Base-by-base conservation (phyloP, 495 filamentous ascomycete genomes). In the Neurospora sublineolata region DNA sequence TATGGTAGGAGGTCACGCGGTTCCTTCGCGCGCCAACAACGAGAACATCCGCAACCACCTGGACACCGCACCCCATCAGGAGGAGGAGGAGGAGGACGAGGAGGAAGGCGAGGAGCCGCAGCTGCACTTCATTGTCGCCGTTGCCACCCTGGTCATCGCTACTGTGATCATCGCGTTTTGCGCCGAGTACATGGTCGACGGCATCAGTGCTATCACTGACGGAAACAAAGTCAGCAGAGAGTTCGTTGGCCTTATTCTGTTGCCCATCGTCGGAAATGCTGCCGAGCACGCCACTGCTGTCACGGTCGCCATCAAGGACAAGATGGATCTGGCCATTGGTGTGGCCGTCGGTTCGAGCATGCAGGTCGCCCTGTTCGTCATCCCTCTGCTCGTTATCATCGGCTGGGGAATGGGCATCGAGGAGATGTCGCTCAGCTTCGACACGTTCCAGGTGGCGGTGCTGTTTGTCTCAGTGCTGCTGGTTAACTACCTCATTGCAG, bases 181-280 rank as follows among this genome's bases (percentile, higher is more conserved):
- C 78, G 92, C 94, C 20, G 94, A 97, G 78, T 97, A 89, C 78
- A 93, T 97, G 88, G 93, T 97, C 27, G 83, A 88, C 71, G 88
- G 89, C 58, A 97, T 97, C 80, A 82, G 89, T 71, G 85, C 88
- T 37, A 80, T 97, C 58, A 92, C 92, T 0, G 76, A 79, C 1
- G 76, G 76, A 30, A 85, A 86, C 14, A 73, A 73, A 10, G 84
- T 95, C 67, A 89, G 88, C 18, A 83, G 89, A 67, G 93, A 92
- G 33, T 96, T 95, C 75, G 90, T 95, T 68, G 92, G 93, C 67
- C 81, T 96, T 73, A 94, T 96, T 73, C 87, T 95, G 4, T 84
- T 95, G 3, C 93, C 93, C n/a, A 94, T 96, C 73, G 93, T 95
- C 37, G 93, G 93, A 52, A 95, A 96, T 77, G 93, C 92, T 5